Evolutionary conservation across 2,329 filamentous ascomycete genomes (phyloP).

Genomic region (Alternaria sp.): DNA sequence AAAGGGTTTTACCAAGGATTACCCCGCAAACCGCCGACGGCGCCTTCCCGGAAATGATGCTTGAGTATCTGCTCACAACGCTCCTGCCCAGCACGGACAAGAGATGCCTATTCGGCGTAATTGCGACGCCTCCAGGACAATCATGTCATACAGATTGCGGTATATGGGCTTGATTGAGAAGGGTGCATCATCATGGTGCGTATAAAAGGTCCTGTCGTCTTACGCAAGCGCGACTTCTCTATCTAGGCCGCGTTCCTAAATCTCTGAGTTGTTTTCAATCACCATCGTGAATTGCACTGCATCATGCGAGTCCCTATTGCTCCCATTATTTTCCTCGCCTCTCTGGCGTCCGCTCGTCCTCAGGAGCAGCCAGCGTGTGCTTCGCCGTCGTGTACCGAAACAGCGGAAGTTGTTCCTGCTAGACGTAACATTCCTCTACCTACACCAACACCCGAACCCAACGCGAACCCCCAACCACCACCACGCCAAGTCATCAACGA

Average conservation of each 20-base stretch:
- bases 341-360: slow-evolving; percentile 13
- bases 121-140: neutral
- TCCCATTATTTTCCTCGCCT: slow-evolving; percentile 1
- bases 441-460: neutral
- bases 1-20: neutral
- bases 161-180: neutral
- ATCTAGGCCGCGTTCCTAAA: neutral
- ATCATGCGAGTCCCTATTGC: neutral
- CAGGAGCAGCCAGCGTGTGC: neutral
- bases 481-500: neutral
- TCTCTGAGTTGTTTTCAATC: neutral
- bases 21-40: slow-evolving; percentile 19
- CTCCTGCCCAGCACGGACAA: slow-evolving; percentile 2
- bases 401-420: neutral
- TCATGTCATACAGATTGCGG: neutral
- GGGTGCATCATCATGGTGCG: neutral
- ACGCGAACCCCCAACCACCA: neutral
- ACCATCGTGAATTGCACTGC: neutral
- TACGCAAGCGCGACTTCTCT: neutral
- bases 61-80: neutral
- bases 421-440: neutral
- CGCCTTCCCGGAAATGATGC: slow-evolving; percentile 13
- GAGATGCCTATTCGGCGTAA: neutral
- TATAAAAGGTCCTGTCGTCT: slow-evolving; percentile 1
- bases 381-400: neutral